Base-by-base conservation (phyloP, 2,329 filamentous ascomycete genomes). In the Fusarium multiceps region DNA sequence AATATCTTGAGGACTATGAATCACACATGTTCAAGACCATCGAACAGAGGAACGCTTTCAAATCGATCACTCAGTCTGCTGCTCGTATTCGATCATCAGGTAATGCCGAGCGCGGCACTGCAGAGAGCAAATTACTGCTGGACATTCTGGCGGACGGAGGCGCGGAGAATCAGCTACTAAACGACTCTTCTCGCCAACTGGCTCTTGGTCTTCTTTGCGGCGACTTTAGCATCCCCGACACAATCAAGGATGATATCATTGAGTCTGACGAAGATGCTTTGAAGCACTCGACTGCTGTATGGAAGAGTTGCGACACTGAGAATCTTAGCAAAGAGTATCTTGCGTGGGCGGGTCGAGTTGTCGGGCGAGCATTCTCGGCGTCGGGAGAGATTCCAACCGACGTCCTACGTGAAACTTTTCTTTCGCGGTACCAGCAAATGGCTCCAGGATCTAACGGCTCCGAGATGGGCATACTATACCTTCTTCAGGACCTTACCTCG, bases 331-430 rank as follows among this genome's bases (percentile, higher is more conserved):
- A 87, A 27, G 86, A 89, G 18, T 98, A 96, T 77, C 82, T 93
- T 1, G 82, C 92, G 2, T 99, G 97, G 97, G 92, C 93, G 46
- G 94, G 93, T 5, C 88, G 91, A 67, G 91, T 94, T 4, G 84
- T 98, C 46, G 96, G 97, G 10, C 88, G 93, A 76, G 90, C 93
- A 1, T 98, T 94, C 79, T 90, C 91, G 41, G 87, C 92, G 18
- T 92, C 89, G 28, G 94, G 94, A 3, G 84, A 88, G 57, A 85
- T 93, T 8, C 87, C 89, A 18, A 78, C 83, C 37, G 87, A 87
- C 50, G 82, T 92, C 47, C 78, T 91, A 2, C 82, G 85, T 27
- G 90, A 92, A 75, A 89, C 88, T 2, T 82, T 82, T 18, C 78
- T 91, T 8, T 79, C 81, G 16, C 80, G 84, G 70, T 89, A 83